Evolutionary conservation across 139 green algal species (phyloP).

Genomic region (Edaphochlamys debaryana): DNA sequence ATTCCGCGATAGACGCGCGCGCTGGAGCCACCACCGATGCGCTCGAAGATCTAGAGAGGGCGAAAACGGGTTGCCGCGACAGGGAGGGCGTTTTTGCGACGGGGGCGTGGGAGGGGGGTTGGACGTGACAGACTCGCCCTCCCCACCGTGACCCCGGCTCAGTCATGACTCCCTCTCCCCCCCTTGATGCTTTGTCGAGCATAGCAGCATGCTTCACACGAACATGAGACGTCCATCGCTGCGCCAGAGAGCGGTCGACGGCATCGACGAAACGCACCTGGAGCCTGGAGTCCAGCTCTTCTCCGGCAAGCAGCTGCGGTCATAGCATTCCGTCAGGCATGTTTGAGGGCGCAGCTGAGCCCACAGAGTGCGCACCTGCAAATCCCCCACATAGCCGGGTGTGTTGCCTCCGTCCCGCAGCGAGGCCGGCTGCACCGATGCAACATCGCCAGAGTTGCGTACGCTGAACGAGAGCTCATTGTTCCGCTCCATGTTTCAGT

Average conservation of each 20-base stretch:
- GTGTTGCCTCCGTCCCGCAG: conserved; percentile 10
- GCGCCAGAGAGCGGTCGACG: too few relatives aligned
- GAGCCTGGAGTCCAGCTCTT: conserved; percentile 24
- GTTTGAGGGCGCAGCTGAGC: background rate
- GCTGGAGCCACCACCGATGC: conserved; percentile 21
- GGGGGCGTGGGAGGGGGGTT: background rate
- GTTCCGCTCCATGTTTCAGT: conserved; percentile 1
- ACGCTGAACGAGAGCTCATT: conserved; percentile 29
- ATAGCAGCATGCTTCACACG: background rate
- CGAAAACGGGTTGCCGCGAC: too few relatives aligned
- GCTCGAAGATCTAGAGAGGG: conserved; percentile 32
- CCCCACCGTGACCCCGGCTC: too few relatives aligned
- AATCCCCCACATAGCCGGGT: conserved; percentile 4
- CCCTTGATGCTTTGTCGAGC: too few relatives aligned
- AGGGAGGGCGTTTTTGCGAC: background rate
- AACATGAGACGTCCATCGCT: background rate
- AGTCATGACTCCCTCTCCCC: background rate
- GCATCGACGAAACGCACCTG: conserved; percentile 1
- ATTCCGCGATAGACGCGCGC: conserved; percentile 21
- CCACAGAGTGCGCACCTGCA: background rate
- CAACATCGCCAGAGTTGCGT: conserved; percentile 1
- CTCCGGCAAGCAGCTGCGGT: conserved; percentile 12
- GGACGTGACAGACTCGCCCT: background rate
- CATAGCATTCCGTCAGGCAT: background rate
- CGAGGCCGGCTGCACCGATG: background rate